Base-by-base conservation (phyloP, 2,329 filamentous ascomycete genomes). In the Aspergillus tanneri region DNA sequence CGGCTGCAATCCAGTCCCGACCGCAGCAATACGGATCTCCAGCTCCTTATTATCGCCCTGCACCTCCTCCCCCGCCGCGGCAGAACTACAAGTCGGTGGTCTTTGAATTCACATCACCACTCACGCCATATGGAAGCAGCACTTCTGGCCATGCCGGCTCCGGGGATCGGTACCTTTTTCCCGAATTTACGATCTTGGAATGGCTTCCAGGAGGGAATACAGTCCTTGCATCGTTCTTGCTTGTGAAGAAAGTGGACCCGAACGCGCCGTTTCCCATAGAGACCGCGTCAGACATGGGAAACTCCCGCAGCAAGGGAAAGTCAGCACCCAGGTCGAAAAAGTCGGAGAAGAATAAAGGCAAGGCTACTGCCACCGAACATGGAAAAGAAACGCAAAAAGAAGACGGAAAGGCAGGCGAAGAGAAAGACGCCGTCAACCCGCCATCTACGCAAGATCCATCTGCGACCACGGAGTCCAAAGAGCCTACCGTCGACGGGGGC, bases 141-240 rank as follows among this genome's bases (percentile, higher is more conserved):
- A 67, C 68, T 1, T 70, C 71, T 0, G 64, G 65, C 3, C 70
- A 73, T 50, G 65, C 69, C 24, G 68, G 67, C 8, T 72, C 69
- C 5, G 72, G 73, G 9, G 75, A 77, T 55, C 69, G 75, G 16
- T 78, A 73, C 56, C 56, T 77, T 1, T 76, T 78, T 50, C 75
- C 75, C 0, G 72, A 76, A 54, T 60, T 76, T 56, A 70, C 73
- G 3, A 76, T 77, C 3, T 55, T 78, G 14, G 75, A 78, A 52
- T 76, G 70, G 60, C 64, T 74, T 16, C 69, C 72, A 3, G 71
- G 69, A 12, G 73, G 73, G 27, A 74, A 67, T 9, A 68, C 69
- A 5, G 70, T 77, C 21, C 61, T 77, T 34, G 73, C 71, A 24
- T 77, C 75, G 1, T 77, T 77, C 52, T 57, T 78, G 5, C 59